Conservation (phyloP, 805 yeast species). For the Cyberlindnera nakhonratchasimensis region DNA sequence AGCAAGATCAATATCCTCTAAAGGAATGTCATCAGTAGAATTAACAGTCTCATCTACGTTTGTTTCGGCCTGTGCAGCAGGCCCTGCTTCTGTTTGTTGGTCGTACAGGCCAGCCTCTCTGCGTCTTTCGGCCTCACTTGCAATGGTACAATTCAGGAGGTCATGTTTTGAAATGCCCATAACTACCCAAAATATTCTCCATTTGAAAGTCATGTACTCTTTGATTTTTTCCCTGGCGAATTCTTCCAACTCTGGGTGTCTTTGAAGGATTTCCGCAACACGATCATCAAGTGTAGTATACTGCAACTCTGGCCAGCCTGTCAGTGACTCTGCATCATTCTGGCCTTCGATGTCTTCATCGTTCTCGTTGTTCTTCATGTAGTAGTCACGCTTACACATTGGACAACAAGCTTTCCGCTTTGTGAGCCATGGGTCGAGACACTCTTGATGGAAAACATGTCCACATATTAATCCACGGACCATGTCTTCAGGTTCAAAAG, state of each 20-base stretch:
- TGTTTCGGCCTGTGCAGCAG: not conserved
- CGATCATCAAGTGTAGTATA: slow-evolving; percentile 41
- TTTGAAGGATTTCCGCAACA: slow-evolving; percentile 39
- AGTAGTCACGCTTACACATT: slow-evolving; percentile 71
- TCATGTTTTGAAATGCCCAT: slow-evolving; percentile 53
- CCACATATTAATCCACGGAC: slow-evolving; percentile 79
- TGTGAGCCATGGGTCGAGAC: slow-evolving; percentile 80
- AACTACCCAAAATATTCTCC: slow-evolving; percentile 45
- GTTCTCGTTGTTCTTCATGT: slow-evolving; percentile 27
- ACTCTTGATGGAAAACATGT: slow-evolving; percentile 75
- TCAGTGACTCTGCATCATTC: slow-evolving; percentile 19
- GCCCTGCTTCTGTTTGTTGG: not conserved
- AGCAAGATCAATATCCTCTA: not conserved
- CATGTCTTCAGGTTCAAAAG: slow-evolving; percentile 53
- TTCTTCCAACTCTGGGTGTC: slow-evolving; percentile 42
- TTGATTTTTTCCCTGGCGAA: slow-evolving; percentile 40
- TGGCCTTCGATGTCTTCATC: slow-evolving; percentile 30
- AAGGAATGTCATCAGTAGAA: not conserved
- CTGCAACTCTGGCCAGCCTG: slow-evolving; percentile 31
- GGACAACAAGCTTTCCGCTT: slow-evolving; percentile 80
- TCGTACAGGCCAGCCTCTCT: slow-evolving; percentile 1
- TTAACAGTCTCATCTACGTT: not conserved
- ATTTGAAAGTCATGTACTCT: slow-evolving; percentile 31
- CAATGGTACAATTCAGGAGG: slow-evolving; percentile 50
- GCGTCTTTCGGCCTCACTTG: slow-evolving; percentile 14